Base-by-base conservation (phyloP, 257 asterid species). In the Linderniella brevidens region DNA sequence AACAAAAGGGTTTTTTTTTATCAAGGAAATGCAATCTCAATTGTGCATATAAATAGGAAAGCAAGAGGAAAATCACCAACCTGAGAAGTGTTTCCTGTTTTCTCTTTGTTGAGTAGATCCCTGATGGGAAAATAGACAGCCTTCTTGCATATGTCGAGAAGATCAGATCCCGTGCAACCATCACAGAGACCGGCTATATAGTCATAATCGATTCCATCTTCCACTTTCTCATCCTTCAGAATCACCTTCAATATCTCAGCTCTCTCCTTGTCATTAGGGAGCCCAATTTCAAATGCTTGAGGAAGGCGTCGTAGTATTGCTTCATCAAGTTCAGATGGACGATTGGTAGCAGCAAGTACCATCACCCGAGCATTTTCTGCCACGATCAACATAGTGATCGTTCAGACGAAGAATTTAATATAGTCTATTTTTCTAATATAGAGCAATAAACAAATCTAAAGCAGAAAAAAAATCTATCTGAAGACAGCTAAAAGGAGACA, bases 281-380 rank as follows among this genome's bases (percentile, higher is more conserved):
- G 37, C 54, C 96, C 96, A 47, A 90, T 72, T 69, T 90, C 94
- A 70, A 90, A 90, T 51, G 96, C 75, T 71, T 81, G 98, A 52
- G 98, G 94, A 53, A 90, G 78, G 55, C 96, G 96, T 40, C 96
- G 71, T 50, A 90, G 90, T 58, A 88, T 84, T 55, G 98, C 96
- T 66, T 85, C 98, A 64, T 88, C 98, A 52, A 88, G 98, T 68
- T 88, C 96, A 13, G 93, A 88, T 57, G 98, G 98, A 44, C 92
- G 94, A 65, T 88, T 88, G 47, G 98, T 88, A 0, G 98, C 98
- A 52, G 93, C 87, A 32, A 88, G 95, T 53, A 88, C 98, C 95
- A 81, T 84, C 54, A 84, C 96, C 55, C 70, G 80, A 59, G 98
- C 93, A 64, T 78, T 54, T 39, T 77, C 96, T 81, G 66, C 70